Percentiles rank a stretch among this genome's conserved stretches.
Conservation (phyloP, 2,329 filamentous ascomycete species). For the Triangularia verruculosa region DNA sequence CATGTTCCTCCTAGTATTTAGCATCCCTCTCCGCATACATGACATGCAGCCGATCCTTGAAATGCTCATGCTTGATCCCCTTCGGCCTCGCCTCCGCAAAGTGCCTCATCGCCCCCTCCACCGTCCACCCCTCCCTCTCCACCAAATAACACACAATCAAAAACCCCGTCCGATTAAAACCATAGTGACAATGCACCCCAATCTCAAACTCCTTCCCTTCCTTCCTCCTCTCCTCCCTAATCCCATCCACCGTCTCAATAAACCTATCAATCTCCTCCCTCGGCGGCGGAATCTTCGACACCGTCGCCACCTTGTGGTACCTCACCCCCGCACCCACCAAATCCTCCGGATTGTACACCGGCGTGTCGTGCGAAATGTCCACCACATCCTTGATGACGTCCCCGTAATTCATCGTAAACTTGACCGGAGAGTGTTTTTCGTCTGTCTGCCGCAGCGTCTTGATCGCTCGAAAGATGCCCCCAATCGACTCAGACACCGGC, state of each 20-base stretch:
- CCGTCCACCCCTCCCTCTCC: conserved; percentile 67
- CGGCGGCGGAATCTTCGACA: conserved; percentile 82
- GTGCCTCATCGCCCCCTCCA: conserved; percentile 74
- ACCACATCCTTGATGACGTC: conserved; percentile 70
- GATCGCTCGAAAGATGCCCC: conserved; percentile 78
- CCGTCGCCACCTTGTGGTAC: conserved; percentile 86
- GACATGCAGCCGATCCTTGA: conserved; percentile 78
- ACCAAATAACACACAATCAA: conserved; percentile 90
- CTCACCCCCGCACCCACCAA: conserved; percentile 64
- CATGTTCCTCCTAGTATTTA: conserved; percentile 19
- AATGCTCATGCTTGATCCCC: conserved; percentile 87
- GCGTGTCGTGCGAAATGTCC: conserved; percentile 87
- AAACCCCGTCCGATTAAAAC: conserved; percentile 91
- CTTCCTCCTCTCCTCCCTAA: conserved; percentile 54
- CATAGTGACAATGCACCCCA: conserved; percentile 92
- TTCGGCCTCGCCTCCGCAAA: conserved; percentile 72
- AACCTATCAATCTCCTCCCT: conserved; percentile 53
- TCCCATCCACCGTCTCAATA: conserved; percentile 54
- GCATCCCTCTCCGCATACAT: conserved; percentile 56
- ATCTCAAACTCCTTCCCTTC: conserved; percentile 53
- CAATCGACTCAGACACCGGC: conserved; percentile 77
- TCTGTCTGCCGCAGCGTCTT: conserved; percentile 93
- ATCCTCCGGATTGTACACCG: conserved; percentile 78
- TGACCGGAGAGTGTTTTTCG: conserved; percentile 70
- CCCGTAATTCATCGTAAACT: conserved; percentile 68